These are phyloP conservation scores for Fusarium staphyleae DNA, from an alignment of 2,329 filamentous ascomycete species.

Conservation along the genomic window DNA sequence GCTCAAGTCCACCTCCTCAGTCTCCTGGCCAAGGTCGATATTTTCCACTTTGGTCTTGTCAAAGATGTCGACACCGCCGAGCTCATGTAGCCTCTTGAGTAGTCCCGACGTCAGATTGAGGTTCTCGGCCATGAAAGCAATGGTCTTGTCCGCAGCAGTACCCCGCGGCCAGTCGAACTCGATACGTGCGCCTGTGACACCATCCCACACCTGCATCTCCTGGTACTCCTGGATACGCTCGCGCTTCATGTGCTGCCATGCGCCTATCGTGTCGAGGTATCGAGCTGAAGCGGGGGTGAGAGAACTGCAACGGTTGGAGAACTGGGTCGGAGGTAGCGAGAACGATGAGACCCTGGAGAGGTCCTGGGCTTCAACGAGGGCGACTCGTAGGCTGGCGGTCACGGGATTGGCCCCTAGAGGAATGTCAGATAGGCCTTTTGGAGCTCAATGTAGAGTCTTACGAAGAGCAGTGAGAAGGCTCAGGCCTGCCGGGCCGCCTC, in stretches of 20 bases:
- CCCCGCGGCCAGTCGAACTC: constrained; percentile 78
- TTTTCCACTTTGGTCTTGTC: constrained; percentile 79
- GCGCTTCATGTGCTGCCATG: constrained; percentile 78
- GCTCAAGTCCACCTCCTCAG: constrained; percentile 75
- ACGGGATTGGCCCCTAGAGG: constrained; percentile 72
- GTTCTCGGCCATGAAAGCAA: constrained; percentile 98
- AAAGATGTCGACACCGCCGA: constrained; percentile 74
- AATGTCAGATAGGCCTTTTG: neutral
- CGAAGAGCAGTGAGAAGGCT: constrained; percentile 80
- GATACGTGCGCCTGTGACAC: constrained; percentile 84
- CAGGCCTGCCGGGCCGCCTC: constrained; percentile 87
- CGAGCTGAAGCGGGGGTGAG: constrained; percentile 87
- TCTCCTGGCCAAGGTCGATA: constrained; percentile 77
- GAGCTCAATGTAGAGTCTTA: constrained; percentile 47
- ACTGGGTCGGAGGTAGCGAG: constrained; percentile 71
- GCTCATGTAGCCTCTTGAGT: constrained; percentile 72
- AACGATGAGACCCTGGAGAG: constrained; percentile 73
- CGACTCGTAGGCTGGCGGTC: constrained; percentile 80
- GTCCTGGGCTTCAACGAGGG: constrained; percentile 89
- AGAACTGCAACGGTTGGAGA: constrained; percentile 95
- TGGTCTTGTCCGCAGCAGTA: constrained; percentile 63
- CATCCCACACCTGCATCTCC: constrained; percentile 99
- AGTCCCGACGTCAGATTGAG: constrained; percentile 84
- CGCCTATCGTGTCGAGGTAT: constrained; percentile 83
- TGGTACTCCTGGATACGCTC: constrained; percentile 85